Base-by-base conservation (phyloP, 495 filamentous ascomycete genomes). In the Penicillium arizonense region DNA sequence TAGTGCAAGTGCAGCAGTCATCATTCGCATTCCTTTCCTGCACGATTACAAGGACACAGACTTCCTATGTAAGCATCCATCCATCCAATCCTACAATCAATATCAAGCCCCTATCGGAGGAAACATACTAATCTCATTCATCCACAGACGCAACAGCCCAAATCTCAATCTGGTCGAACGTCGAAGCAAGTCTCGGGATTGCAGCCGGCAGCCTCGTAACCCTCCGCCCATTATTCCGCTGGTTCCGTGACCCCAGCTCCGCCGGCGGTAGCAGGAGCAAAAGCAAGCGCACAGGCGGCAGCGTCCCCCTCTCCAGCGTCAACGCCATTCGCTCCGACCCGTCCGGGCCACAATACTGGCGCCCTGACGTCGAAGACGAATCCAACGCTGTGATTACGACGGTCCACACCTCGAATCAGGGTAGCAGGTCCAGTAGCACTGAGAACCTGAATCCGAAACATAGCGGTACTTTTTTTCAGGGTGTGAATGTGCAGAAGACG, bases 151-250 rank as follows among this genome's bases (percentile, higher is more conserved):
- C 71, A 40, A 77, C 74, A 12, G 50, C 63, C 42, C 49, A 71
- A 10, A 74, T 77, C 40, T 75, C 68, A 7, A 73, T 79, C 38
- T 79, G 76, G 76, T 74, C 72, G 37, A 71, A 70, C 24, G 63
- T 77, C 53, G 75, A 79, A 53, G 69, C 65, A 13, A 64, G 70
- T n/a, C 62, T 78, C 1, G 77, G 74, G 21, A 77, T 79, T 40
- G 66, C 71, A 20, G 72, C 73, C 30, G 77, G 72, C 30, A 75
- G 72, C 39, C 70, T 79, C 3, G 72, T 74, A 6, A 76, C 73
- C 8, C 70, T 78, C n/a, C 72, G 72, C 13, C 75, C 76, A 5
- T 61, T 79, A 0, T 74, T 83, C 57, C 70, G 72, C 48, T 75
- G 70, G 70, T 71, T 75, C 43, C 61, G 65, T 12, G 72, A 71